Evolutionary conservation across 2,329 filamentous ascomycete species (phyloP).

Genomic region (Stagonosporopsis tanaceti): DNA sequence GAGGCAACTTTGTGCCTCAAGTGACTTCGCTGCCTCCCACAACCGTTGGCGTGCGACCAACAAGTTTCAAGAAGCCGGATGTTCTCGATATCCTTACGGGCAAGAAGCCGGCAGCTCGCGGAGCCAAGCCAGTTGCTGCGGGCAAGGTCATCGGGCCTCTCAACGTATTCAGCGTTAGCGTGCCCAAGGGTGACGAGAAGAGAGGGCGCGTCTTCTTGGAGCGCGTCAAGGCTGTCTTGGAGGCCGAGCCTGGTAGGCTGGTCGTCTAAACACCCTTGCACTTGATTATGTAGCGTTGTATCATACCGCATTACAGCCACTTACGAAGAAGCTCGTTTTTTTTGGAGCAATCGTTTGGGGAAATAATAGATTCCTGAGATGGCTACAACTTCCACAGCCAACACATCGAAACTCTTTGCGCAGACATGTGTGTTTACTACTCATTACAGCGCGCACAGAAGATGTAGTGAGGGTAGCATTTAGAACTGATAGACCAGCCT

Average conservation of each 20-base stretch:
- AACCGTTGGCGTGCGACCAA: slow-evolving; percentile 41
- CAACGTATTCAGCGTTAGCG: slow-evolving; percentile 84
- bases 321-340: neutral
- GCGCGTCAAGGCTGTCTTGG: slow-evolving; percentile 80
- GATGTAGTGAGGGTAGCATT: no score
- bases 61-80: slow-evolving; percentile 66
- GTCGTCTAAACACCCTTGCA: slow-evolving; percentile 40
- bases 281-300: slow-evolving; percentile 35
- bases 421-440: no score
- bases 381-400: no score
- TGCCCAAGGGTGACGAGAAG: slow-evolving; percentile 81
- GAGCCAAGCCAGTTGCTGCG: slow-evolving; percentile 42
- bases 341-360: no score
- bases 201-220: slow-evolving; percentile 83
- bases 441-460: no score
- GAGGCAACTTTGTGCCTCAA: slow-evolving; percentile 75
- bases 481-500: no score
- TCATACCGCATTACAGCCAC: slow-evolving; percentile 29
- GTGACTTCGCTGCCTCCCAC: slow-evolving; percentile 60
- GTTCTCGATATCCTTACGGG: slow-evolving; percentile 79
- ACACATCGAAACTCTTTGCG: no score
- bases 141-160: slow-evolving; percentile 58
- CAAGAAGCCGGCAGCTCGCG: slow-evolving; percentile 37
- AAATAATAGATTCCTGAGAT: no score
- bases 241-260: slow-evolving; percentile 49